phyloP scores from a whole-genome alignment of 148 eudicot genomes.

The Vaccinium corymbosum region DNA sequence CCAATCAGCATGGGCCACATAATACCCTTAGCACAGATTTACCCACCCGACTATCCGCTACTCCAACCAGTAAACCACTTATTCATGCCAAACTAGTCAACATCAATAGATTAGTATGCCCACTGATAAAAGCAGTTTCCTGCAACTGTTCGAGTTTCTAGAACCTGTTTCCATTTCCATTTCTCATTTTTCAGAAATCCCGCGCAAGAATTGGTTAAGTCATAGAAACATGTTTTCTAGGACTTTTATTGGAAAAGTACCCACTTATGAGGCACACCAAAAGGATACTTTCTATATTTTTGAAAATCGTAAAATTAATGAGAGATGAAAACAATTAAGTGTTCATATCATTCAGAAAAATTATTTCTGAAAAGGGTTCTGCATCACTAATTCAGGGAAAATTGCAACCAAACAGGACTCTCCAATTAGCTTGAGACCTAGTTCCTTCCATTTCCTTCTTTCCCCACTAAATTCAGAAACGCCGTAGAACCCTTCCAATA shows the following conservation, averaged over 20 bases:
- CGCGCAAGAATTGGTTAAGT: neutral
- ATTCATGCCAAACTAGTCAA: neutral
- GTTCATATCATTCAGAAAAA: neutral
- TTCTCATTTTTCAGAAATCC: neutral
- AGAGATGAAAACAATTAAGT: neutral
- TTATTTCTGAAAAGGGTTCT: neutral
- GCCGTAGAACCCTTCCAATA: neutral
- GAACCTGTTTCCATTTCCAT: neutral
- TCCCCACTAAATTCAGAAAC: neutral
- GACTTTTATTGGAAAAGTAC: neutral
- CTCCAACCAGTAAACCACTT: neutral
- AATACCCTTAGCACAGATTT: neutral
- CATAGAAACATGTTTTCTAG: neutral
- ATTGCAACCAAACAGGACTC: neutral
- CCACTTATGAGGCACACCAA: neutral
- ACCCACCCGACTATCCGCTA: neutral
- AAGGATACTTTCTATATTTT: neutral
- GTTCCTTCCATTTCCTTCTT: neutral
- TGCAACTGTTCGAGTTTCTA: neutral
- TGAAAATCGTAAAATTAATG: neutral
- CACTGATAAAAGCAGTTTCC: neutral
- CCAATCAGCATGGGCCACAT: neutral
- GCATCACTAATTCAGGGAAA: neutral
- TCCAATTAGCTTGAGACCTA: neutral
- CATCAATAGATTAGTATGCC: neutral